Evolutionary conservation across 257 asterid genomes (phyloP), one percentile per base, ranked within the genome.

Genomic region (Solanum chilense): DNA sequence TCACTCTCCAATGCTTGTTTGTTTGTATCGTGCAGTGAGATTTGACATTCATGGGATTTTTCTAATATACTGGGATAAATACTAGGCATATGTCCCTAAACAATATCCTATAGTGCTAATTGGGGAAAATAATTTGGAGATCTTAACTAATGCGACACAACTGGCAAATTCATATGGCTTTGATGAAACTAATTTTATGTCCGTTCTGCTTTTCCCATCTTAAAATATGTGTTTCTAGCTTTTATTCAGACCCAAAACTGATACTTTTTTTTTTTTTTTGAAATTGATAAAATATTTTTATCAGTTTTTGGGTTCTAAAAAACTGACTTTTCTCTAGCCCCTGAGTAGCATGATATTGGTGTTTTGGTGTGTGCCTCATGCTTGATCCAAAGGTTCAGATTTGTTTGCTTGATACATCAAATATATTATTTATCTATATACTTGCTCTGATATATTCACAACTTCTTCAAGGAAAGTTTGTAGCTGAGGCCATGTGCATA

Each of bases 281-380:
- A 52, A 52, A 52, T 52, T 52, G 60, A 52, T 52, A 6, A 12
- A 49, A 49, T 2, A 2, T 0, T 0, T 5, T 1, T 49, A 49
- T 49, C 58, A 49, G 58, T 49, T 49, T 15, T 49, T 49, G 58
- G 58, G 58, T 49, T 20, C 6, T 8, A 5, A 16, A 83, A 85
- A 91, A 86, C 87, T 86, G 86, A 82, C 47, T 16, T n/a, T 73
- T 88, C 75, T 75, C 99, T 82, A 94, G 98, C 86, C 95, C 98
- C 5, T 95, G 90, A 90, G 99, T 95, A 88, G 98, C 98, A 88
- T 98, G 99, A 83, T 96, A 95, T 90, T 98, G 99, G 86, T 97
- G 99, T 89, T 97, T 97, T 71, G 98, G 99, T 56, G 99, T 89
- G 86, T 95, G 97, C 64, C 95, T 94, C 88, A 97, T 95, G 98